phyloP scores from a whole-genome alignment of 192 early-diverging fungal species.

The Coemansia sp. region DNA sequence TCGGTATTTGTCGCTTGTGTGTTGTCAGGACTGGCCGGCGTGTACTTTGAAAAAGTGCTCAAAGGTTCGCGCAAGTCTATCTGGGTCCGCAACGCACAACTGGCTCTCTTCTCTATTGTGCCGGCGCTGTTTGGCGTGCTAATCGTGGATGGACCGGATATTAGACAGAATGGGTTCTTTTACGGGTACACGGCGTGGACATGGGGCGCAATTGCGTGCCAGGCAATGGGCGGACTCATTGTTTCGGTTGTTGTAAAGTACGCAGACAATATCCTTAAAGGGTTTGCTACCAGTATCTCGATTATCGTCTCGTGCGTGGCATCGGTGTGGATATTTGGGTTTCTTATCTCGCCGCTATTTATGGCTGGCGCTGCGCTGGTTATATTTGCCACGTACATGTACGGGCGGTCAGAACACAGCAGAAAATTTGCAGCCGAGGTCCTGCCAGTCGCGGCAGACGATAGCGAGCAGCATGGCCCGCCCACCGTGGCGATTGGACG shows the following conservation, averaged over 20 bases:
- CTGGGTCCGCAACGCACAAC: conserved; percentile 92
- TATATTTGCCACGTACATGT: conserved; percentile 75
- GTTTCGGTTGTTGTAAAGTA: conserved; percentile 97
- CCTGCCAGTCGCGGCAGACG: background rate
- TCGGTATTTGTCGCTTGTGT: conserved; percentile 82
- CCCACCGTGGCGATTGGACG: background rate
- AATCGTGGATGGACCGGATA: conserved; percentile 70
- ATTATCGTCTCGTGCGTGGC: conserved; percentile 88
- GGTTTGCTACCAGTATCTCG: conserved; percentile 97
- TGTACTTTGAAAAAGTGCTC: conserved; percentile 98
- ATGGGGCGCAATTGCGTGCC: conserved; percentile 76
- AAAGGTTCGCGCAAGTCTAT: conserved; percentile 81
- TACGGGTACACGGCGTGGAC: conserved; percentile 84
- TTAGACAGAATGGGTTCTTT: conserved; percentile 84
- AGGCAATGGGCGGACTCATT: conserved; percentile 90
- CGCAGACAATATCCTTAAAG: conserved; percentile 98
- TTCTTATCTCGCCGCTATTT: conserved; percentile 71
- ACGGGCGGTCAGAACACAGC: conserved; percentile 45
- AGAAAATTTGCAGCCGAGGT: background rate
- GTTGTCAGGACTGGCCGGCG: conserved; percentile 91
- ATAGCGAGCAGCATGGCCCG: background rate
- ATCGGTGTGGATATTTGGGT: conserved; percentile 83
- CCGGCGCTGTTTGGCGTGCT: conserved; percentile 80
- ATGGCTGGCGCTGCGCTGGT: conserved; percentile 70
- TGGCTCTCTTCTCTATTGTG: conserved; percentile 78